These are phyloP conservation scores for Elsinoe fawcettii DNA, from an alignment of 2,329 filamentous ascomycete species.

Conservation along the genomic window DNA sequence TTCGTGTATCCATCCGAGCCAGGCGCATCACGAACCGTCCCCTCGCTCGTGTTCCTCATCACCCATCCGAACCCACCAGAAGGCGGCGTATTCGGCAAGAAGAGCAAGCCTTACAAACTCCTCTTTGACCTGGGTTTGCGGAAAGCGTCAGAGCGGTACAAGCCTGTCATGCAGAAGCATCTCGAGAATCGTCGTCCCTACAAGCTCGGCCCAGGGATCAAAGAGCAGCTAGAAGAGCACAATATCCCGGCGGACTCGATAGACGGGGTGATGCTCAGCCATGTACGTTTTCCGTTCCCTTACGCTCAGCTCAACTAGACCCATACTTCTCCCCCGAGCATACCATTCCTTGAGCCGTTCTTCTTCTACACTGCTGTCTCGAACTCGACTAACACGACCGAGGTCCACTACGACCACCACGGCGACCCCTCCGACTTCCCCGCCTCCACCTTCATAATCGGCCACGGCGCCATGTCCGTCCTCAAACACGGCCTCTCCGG, in stretches of 20 bases:
- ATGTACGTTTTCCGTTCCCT: conserved; percentile 26
- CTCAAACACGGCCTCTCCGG: conserved; percentile 28
- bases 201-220: conserved; percentile 38
- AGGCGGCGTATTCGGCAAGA: conserved; percentile 11
- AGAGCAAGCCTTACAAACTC: conserved; percentile 30
- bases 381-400: no score
- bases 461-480: conserved; percentile 39
- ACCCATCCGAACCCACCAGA: conserved; percentile 31
- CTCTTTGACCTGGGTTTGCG: conserved; percentile 50
- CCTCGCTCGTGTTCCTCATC: conserved; percentile 48
- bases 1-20: conserved; percentile 41
- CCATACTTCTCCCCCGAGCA: no score
- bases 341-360: no score
- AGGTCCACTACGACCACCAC: conserved; percentile 50
- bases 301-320: neutral
- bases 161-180: conserved; percentile 38
- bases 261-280: conserved; percentile 42
- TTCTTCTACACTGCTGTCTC: neutral
- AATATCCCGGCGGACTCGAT: conserved; percentile 31
- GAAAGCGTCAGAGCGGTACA: conserved; percentile 38
- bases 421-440: conserved; percentile 49
- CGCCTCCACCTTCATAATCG: conserved; percentile 44
- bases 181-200: conserved; percentile 40
- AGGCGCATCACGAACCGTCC: conserved; percentile 41
- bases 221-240: conserved; percentile 31